phyloP scores from a whole-genome alignment of 2,329 filamentous ascomycete genomes.

The Fulvia fulva region DNA sequence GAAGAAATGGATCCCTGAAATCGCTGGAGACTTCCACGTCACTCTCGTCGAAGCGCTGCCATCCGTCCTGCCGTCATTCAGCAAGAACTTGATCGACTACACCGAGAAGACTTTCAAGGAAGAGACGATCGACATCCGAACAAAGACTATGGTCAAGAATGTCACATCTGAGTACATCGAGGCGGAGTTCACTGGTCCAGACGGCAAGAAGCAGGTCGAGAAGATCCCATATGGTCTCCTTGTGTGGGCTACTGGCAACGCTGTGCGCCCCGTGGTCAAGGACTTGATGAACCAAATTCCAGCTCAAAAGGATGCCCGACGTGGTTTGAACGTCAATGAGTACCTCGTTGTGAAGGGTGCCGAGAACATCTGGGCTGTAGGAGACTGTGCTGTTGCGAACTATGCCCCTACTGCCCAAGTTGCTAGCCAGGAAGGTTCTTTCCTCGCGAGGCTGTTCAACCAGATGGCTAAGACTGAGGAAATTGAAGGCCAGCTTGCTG shows the following conservation, averaged over 20 bases:
- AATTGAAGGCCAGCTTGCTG: slow-evolving; percentile 70
- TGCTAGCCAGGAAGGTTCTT: slow-evolving; percentile 88
- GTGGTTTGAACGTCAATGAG: slow-evolving; percentile 94
- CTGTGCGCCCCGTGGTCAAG: slow-evolving; percentile 80
- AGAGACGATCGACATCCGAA: slow-evolving; percentile 94
- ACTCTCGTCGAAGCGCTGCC: slow-evolving; percentile 96
- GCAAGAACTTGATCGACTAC: slow-evolving; percentile 98
- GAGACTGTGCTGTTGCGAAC: slow-evolving; percentile 94
- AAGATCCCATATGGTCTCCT: slow-evolving; percentile 90
- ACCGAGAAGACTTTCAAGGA: slow-evolving; percentile 99
- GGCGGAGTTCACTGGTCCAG: slow-evolving; percentile 75
- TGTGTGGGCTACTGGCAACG: slow-evolving; percentile 97
- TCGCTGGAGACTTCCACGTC: slow-evolving; percentile 91
- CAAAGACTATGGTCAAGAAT: slow-evolving; percentile 98
- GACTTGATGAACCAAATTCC: slow-evolving; percentile 91
- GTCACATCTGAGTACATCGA: slow-evolving; percentile 91
- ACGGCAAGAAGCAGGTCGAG: slow-evolving; percentile 78
- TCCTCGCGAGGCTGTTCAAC: slow-evolving; percentile 95
- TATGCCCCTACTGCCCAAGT: slow-evolving; percentile 98
- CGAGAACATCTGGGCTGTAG: slow-evolving; percentile 96
- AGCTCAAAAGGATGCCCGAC: slow-evolving; percentile 90
- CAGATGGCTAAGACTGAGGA: slow-evolving; percentile 94
- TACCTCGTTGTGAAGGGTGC: slow-evolving; percentile 97
- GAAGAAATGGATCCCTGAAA: slow-evolving; percentile 96
- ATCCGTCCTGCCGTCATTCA: slow-evolving; percentile 94